Base-by-base conservation (phyloP, 352 stramenopile species). In the Phytophthora sp. region DNA sequence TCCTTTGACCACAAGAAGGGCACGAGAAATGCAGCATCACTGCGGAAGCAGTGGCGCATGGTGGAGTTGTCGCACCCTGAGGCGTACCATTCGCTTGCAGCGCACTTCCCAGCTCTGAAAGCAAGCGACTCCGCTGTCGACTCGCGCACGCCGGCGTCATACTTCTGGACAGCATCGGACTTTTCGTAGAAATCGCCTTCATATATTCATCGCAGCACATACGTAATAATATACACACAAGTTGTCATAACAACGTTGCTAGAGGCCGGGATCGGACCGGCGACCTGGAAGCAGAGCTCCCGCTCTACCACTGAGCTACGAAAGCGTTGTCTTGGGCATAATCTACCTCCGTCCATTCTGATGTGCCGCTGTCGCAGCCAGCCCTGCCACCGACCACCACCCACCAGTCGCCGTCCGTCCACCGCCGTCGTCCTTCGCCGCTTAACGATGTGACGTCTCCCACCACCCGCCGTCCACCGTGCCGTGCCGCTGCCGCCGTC, bases 241-340 rank as follows among this genome's bases (percentile, higher is more conserved):
- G 24, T 20, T n/a, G n/a, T n/a, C n/a, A n/a, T n/a, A n/a, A n/a
- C n/a, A n/a, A n/a, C n/a, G n/a, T 41, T 52, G 15, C 47, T 26
- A 9, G 3, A 18, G 46, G 46, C 36, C 38, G 57, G 47, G 52
- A 9, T 65, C 36, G 46, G 58, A 65, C 31, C 45, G 29, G 47
- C 46, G 20, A 5, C 57, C 36, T 57, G 46, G 38, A 46, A 18
- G 20, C 13, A 4, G 1, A 9, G 18, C 27, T 46, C 45, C 36
- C 16, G 35, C 57, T 58, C 29, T 58, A 13, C 47, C 45, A 8
- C 38, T 53, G 36, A 53, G 36, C 57, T 65, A 52, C 56, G 20
- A 15, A 23, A 35, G 27, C 5, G 45, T n/a, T n/a, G n/a, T n/a
- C n/a, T n/a, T n/a, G n/a, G n/a, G n/a, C n/a, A n/a, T n/a, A n/a